Conservation (phyloP, 2,329 filamentous ascomycete species). For the Chlorencoelia australis region DNA sequence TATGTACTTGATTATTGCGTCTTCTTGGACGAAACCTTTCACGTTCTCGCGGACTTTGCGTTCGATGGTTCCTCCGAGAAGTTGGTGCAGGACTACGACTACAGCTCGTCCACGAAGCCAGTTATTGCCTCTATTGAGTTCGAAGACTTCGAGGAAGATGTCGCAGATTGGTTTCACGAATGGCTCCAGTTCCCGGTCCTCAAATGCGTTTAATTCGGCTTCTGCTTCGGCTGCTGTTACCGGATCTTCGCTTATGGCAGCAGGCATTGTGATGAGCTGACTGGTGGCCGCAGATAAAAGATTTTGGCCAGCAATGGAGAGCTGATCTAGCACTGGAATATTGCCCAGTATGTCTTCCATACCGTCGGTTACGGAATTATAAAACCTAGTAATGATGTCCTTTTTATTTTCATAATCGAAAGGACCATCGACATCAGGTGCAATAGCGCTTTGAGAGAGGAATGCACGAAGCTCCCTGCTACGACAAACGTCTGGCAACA, state of each 20-base stretch:
- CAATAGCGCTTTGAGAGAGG: constrained; percentile 76
- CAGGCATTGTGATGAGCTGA: constrained; percentile 47
- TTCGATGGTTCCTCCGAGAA: constrained; percentile 92
- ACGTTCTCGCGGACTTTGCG: constrained; percentile 85
- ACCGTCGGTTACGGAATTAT: constrained; percentile 93
- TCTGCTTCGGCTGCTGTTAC: constrained; percentile 66
- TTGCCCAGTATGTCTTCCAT: constrained; percentile 98
- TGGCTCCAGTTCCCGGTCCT: constrained; percentile 78
- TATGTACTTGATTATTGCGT: constrained; percentile 68
- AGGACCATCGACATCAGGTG: constrained; percentile 43
- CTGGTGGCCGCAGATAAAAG: constrained; percentile 67
- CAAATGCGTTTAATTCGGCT: constrained; percentile 87
- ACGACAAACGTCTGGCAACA: constrained; percentile 85
- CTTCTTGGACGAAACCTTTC: constrained; percentile 63
- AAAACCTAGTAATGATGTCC: constrained; percentile 88
- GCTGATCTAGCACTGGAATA: constrained; percentile 87
- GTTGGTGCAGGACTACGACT: constrained; percentile 89
- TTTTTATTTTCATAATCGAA: constrained; percentile 56
- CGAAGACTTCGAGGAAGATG: constrained; percentile 91
- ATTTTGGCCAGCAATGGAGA: constrained; percentile 87
- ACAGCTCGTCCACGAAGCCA: constrained; percentile 94
- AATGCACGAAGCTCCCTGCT: constrained; percentile 88
- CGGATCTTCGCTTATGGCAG: constrained; percentile 41
- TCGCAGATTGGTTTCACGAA: constrained; percentile 99
- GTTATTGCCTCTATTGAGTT: constrained; percentile 89